Evolutionary conservation across 2,329 filamentous ascomycete genomes (phyloP).

Genomic region (Aspergillus tanneri): DNA sequence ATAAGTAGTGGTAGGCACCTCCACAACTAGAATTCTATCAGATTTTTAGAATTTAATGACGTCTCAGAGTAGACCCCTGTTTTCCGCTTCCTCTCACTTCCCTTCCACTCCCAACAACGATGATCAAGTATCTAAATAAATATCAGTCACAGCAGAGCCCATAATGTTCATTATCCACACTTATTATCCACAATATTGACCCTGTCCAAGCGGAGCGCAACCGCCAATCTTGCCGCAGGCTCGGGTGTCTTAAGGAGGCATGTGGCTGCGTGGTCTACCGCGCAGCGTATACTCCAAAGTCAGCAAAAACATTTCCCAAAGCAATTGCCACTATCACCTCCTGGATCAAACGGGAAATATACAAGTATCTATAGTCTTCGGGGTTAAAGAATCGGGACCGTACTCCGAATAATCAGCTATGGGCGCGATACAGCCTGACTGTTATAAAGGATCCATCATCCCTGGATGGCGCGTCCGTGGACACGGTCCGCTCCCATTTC

Average conservation of each 20-base stretch:
- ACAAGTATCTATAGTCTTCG: neutral
- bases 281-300: neutral
- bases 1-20: too few species aligned
- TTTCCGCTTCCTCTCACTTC: too few species aligned
- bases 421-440: neutral
- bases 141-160: too few species aligned
- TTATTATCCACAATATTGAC: too few species aligned
- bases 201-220: too few species aligned
- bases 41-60: too few species aligned
- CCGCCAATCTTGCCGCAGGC: neutral
- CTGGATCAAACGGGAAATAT: neutral
- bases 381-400: neutral
- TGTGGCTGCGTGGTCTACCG: conserved; percentile 7
- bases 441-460: neutral
- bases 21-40: too few species aligned
- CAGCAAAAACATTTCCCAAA: neutral
- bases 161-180: too few species aligned
- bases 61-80: too few species aligned
- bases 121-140: too few species aligned
- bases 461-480: conserved; percentile 1
- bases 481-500: conserved; percentile 3
- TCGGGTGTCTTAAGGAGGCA: neutral
- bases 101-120: too few species aligned
- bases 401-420: conserved; percentile 1
- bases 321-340: conserved; percentile 1